A percentile compares a stretch with the other conserved stretches of the same genome.
phyloP scores from a whole-genome alignment of 1,139 yeast species.

The Geotrichum fermentans region DNA sequence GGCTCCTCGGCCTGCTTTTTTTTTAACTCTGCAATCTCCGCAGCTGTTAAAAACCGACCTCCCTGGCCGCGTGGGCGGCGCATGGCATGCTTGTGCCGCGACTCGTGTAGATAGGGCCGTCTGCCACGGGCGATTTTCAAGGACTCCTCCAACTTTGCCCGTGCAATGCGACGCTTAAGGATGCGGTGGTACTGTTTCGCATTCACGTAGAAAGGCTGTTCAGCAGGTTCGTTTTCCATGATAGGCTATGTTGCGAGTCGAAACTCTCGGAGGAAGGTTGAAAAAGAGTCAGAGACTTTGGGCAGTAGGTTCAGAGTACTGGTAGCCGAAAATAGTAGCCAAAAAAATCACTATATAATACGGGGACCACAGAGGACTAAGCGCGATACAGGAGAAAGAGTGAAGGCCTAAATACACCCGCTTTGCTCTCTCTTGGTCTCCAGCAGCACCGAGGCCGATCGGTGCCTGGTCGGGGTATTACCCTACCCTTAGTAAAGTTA shows the following conservation, averaged over 20 bases:
- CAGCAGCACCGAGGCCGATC: too few species aligned
- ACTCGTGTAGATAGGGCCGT: slow-evolving; percentile 92
- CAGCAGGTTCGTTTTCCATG: slow-evolving; percentile 40
- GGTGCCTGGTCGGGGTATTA: too few species aligned
- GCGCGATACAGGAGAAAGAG: too few species aligned
- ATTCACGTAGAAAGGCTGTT: slow-evolving; percentile 94
- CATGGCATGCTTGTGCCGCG: slow-evolving; percentile 98
- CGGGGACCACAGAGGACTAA: too few species aligned
- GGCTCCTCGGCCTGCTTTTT: slow-evolving; percentile 43
- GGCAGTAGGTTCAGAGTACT: too few species aligned
- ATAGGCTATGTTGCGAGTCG: background rate
- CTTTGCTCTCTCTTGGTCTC: too few species aligned
- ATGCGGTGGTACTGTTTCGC: slow-evolving; percentile 97
- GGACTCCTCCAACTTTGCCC: slow-evolving; percentile 88
- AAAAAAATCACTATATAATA: too few species aligned
- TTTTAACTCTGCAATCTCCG: slow-evolving; percentile 87
- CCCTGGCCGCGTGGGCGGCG: slow-evolving; percentile 98
- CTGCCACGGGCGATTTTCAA: slow-evolving; percentile 84
- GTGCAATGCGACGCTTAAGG: slow-evolving; percentile 82
- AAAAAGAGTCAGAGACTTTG: background rate
- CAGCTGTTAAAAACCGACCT: slow-evolving; percentile 92
- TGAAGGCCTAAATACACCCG: too few species aligned
- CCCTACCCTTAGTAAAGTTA: too few species aligned
- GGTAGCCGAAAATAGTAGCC: too few species aligned
- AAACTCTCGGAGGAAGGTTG: background rate